Evolutionary conservation across 768 basidiomycete species (phyloP).

Genomic region (Amanita phalloides): DNA sequence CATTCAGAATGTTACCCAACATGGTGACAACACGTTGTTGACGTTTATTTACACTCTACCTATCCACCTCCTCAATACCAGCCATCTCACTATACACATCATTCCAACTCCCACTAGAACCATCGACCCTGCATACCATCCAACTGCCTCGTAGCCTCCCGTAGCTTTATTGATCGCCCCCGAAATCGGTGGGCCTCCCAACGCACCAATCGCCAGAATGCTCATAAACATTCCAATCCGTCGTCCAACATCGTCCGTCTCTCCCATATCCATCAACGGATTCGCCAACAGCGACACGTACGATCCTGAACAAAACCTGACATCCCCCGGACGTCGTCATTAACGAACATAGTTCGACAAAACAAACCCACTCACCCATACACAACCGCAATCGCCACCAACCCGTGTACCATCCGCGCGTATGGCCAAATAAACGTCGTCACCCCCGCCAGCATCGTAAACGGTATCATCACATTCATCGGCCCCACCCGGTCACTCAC

Average conservation of each 20-base stretch:
- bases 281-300: slow-evolving; percentile 45
- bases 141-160: slow-evolving; percentile 41
- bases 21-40: neutral
- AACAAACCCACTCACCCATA: slow-evolving; percentile 41
- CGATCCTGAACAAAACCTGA: slow-evolving; percentile 45
- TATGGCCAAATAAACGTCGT: slow-evolving; percentile 69
- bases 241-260: slow-evolving; percentile 48
- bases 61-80: slow-evolving; percentile 13
- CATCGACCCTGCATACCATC: slow-evolving; percentile 40
- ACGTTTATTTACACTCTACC: slow-evolving; percentile 6
- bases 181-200: slow-evolving; percentile 65
- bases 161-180: slow-evolving; percentile 51
- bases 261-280: slow-evolving; percentile 54
- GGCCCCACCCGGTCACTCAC: slow-evolving; percentile 48
- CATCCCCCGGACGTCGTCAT: too few species aligned
- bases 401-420: slow-evolving; percentile 26
- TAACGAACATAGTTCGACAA: too few species aligned
- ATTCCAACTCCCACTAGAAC: slow-evolving; percentile 17
- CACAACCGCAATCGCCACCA: slow-evolving; percentile 43
- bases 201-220: slow-evolving; percentile 47
- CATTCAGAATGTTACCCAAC: neutral
- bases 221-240: slow-evolving; percentile 57
- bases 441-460: slow-evolving; percentile 41
- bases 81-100: slow-evolving; percentile 15
- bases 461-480: slow-evolving; percentile 60